Evolutionary conservation across 139 green algal species (phyloP), one percentile per base, ranked within the genome.

Genomic region (Tetraselmis striata): DNA sequence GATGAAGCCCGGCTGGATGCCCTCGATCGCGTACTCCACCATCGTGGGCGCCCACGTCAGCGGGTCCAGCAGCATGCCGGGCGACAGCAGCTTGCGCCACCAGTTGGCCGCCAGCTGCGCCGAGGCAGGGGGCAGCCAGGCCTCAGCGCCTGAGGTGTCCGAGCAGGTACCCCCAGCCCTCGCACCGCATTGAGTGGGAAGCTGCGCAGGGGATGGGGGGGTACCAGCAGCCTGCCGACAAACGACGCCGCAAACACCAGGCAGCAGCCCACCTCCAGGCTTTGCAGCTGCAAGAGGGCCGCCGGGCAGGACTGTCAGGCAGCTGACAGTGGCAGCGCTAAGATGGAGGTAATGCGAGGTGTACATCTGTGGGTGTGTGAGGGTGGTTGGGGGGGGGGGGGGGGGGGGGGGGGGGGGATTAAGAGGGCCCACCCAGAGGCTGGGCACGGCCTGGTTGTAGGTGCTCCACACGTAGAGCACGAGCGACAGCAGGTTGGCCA

Each of bases 381-480:
- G n/a, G n/a, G n/a, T n/a, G n/a, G n/a, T n/a, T n/a, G n/a, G n/a
- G n/a, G n/a, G n/a, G n/a, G n/a, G n/a, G n/a, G n/a, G n/a, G n/a
- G n/a, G n/a, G n/a, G n/a, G n/a, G n/a, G n/a, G n/a, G n/a, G n/a
- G n/a, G n/a, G n/a, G n/a, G n/a, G n/a, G n/a, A n/a, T n/a, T n/a
- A n/a, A n/a, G n/a, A n/a, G 45, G 11, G 18, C 45, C 45, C 45
- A 67, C 45, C 45, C 45, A 67, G 11, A 67, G 45, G 29, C 86
- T 90, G 1, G 86, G 84, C 0, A 80, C 29, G 25, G 86, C 87
- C 0, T 88, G 79, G 5, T 28, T 77, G 88, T 96, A 96, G 24
- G 93, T 96, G 81, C 82, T 87, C 82, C 83, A 92, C 0, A 96
- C 88, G 84, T 96, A 96, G 28, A 96, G 86, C 31, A 87, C 86